phyloP scores from a whole-genome alignment of 1,284 basidiomycete species.

The Boletellus deceptivus region DNA sequence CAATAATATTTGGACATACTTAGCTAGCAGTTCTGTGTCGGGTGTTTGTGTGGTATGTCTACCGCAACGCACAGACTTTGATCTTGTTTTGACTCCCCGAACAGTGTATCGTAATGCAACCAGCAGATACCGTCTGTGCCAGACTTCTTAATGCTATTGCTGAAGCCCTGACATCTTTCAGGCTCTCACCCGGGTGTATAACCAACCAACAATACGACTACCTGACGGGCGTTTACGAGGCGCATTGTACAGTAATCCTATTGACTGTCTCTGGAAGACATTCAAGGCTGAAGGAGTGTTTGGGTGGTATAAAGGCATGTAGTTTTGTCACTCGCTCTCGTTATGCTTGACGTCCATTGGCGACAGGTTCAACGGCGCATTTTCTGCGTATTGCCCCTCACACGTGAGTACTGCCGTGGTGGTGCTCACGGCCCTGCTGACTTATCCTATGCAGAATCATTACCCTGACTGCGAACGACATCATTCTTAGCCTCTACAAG shows the following conservation, averaged over 20 bases:
- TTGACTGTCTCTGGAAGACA: constrained; percentile 97
- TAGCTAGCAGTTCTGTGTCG: constrained; percentile 85
- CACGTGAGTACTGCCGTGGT: constrained; percentile 53
- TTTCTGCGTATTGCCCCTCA: constrained; percentile 91
- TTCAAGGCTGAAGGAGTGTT: constrained; percentile 85
- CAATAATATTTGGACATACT: constrained; percentile 83
- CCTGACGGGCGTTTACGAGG: constrained; percentile 78
- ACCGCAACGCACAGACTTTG: not conserved
- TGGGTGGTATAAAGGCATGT: constrained; percentile 88
- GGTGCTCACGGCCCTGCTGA: constrained; percentile 4
- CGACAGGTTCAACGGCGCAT: constrained; percentile 83
- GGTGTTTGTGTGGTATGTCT: constrained; percentile 85
- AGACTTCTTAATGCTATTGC: not conserved
- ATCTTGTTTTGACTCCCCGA: constrained; percentile 3
- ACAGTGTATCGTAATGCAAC: constrained; percentile 85
- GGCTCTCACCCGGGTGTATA: constrained; percentile 95
- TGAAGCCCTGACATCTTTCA: constrained; percentile 29
- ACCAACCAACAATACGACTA: constrained; percentile 79
- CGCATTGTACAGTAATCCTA: constrained; percentile 84
- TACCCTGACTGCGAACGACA: constrained; percentile 83
- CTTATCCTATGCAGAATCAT: constrained; percentile 56
- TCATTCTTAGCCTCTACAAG: constrained; percentile 78
- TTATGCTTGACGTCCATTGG: not conserved
- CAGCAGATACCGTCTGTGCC: constrained; percentile 74
- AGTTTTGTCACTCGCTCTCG: not conserved